Evolutionary conservation across 2,329 filamentous ascomycete genomes (phyloP), one percentile per base, ranked within the genome.

Genomic region (Capronia coronata): DNA sequence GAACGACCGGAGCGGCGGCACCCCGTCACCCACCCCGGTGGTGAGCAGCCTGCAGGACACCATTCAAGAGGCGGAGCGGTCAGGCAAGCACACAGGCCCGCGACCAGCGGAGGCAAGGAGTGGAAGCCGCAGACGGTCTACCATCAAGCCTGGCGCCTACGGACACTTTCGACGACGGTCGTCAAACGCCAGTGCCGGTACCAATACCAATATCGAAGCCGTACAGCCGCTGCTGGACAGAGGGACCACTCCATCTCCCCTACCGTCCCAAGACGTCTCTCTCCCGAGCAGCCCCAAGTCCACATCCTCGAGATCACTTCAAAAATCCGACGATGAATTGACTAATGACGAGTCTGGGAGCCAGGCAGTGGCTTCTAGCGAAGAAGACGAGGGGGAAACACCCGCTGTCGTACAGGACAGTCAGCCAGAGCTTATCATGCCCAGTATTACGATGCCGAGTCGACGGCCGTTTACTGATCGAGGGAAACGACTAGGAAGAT

Each of bases 361-460:
- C 55, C 78, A 81, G 59, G 75, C 72, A 2, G 64, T 80, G 13
- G 70, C 67, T 13, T 80, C 76, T 16, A 68, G 73, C 61, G 70
- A 75, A 55, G 71, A 82, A 62, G 82, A 78, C 64, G 75, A 72
- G 29, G 63, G 46, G 52, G 8, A 59, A 55, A 6, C 64, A 65
- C 7, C 60, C 61, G 8, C 61, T 62, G 42, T 46, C 16, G 35
- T 66, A 2, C 61, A 63, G 22, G 67, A 69, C 51, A 67, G 71
- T 62, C 61, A 70, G 10, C 70, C 72, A n/a, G 90, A 97, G 67
- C 77, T 98, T n/a, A 87, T 98, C 52, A 98, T 98, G 93, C 93
- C 93, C 3, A 95, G 89, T 63, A 84, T 98, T 61, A 83, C 80
- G 54, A 93, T 98, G 79, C 91, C 93, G 2, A 86, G 81, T 53